Evolutionary conservation across 345 rosid species (phyloP).

Genomic region (Barbarea vulgaris): DNA sequence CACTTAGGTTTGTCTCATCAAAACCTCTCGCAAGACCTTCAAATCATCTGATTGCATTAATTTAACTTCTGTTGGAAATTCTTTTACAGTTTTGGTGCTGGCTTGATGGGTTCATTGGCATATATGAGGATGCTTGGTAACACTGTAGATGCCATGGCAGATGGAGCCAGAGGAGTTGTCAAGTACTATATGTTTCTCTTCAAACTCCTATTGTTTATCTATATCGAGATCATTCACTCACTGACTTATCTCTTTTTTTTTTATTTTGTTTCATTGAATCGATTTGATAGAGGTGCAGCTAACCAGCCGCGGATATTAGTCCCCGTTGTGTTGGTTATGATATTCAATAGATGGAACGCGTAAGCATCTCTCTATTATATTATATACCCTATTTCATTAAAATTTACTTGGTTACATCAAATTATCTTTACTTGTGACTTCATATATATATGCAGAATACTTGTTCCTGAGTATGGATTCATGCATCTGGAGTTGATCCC

Average conservation of each 20-base stretch:
- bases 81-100: conserved; percentile 72
- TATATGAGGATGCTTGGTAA: conserved; percentile 91
- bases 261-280: neutral
- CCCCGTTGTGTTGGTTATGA: conserved; percentile 89
- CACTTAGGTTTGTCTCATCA: conserved; percentile 66
- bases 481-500: conserved; percentile 86
- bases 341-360: conserved; percentile 90
- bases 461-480: conserved; percentile 78
- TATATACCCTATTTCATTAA: neutral
- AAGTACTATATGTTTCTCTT: conserved; percentile 49
- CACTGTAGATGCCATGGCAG: conserved; percentile 84
- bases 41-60: conserved; percentile 11
- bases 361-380: conserved; percentile 42
- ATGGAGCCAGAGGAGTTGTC: conserved; percentile 76
- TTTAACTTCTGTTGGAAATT: neutral
- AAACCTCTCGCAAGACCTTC: neutral
- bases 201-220: conserved; percentile 10
- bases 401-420: neutral
- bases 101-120: conserved; percentile 73
- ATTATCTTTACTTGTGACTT: neutral
- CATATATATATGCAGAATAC: conserved; percentile 57
- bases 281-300: conserved; percentile 70
- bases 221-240: conserved; percentile 8
- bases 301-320: conserved; percentile 88
- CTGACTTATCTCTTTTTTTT: neutral